phyloP scores from a whole-genome alignment of 257 asterid species.

The Cinchona pubescens region DNA sequence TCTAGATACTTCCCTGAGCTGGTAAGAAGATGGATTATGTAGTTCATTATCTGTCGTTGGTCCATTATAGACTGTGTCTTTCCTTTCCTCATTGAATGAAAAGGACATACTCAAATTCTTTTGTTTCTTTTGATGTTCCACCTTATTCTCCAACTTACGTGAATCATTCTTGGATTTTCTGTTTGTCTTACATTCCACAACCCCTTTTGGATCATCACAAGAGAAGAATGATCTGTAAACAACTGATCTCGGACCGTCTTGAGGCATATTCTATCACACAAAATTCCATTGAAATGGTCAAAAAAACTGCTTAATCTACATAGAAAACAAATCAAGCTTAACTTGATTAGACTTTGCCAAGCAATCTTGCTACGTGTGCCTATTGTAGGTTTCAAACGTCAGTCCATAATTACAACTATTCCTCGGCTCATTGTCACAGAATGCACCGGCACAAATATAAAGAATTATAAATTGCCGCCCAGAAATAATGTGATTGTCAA shows the following conservation, averaged over 20 bases:
- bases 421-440: constrained; percentile 20
- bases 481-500: constrained; percentile 9
- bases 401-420: constrained; percentile 19
- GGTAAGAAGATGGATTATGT: constrained; percentile 40
- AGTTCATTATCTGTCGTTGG: constrained; percentile 28
- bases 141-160: constrained; percentile 24
- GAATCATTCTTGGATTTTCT: constrained; percentile 44
- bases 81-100: constrained; percentile 23
- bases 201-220: constrained; percentile 73
- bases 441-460: constrained; percentile 17
- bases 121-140: constrained; percentile 16
- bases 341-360: constrained; percentile 18
- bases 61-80: constrained; percentile 20
- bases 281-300: constrained; percentile 33
- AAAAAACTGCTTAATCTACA: constrained; percentile 16
- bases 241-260: constrained; percentile 55
- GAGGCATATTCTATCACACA: constrained; percentile 54
- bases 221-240: constrained; percentile 63
- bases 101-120: constrained; percentile 26
- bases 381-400: constrained; percentile 17
- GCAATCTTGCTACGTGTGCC: constrained; percentile 24
- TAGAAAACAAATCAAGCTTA: constrained; percentile 18
- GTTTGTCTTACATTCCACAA: constrained; percentile 51
- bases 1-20: constrained; percentile 60
- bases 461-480: constrained; percentile 48